Evolutionary conservation across 2,329 filamentous ascomycete genomes (phyloP), one percentile per base, ranked within the genome.

Genomic region (Claviceps africana): DNA sequence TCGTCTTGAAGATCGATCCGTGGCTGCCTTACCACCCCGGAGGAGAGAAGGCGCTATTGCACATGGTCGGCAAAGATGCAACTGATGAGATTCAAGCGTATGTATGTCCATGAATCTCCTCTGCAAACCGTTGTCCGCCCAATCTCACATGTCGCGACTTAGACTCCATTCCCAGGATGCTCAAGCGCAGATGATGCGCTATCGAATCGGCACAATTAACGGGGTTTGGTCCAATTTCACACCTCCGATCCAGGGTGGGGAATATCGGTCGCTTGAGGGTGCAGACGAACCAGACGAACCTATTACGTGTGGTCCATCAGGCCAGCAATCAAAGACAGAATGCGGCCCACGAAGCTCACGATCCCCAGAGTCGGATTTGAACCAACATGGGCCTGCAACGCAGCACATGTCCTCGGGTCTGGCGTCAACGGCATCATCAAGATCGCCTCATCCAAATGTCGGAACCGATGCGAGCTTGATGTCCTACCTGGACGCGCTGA

Each of bases 31-130:
- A 86, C 63, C 93, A 97, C 62, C 93, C 93, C 13, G 93, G 93
- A 53, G 93, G 93, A 59, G 83, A 91, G 61, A 93, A 89, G 69
- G 80, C 91, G 51, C 94, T 98, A 57, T 74, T 81, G 65, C 93
- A 98, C 65, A 93, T 96, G 88, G 80, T 97, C 55, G 89, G 89
- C 56, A 81, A 85, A 69, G 89, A 95, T 79, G 91, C 88, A 49
- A 96, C 91, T 11, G 90, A 96, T 67, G 93, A 97, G 69, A 83
- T 97, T 56, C 88, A 85, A 66, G 87, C 84, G 88, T 96, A 77
- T 49, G 88, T 96, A 77, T 49, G 84, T 9, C 9, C 17, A 33
- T 47, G 28, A 50, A 40, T 43, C 30, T 31, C 15, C 9, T 47
- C 15, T 30, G n/a, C 28, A 47, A 35, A 48, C 47, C 74, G 46